These are phyloP conservation scores for Suhomyces kilbournensis DNA, from an alignment of 805 yeast genomes.

Conservation along the genomic window DNA sequence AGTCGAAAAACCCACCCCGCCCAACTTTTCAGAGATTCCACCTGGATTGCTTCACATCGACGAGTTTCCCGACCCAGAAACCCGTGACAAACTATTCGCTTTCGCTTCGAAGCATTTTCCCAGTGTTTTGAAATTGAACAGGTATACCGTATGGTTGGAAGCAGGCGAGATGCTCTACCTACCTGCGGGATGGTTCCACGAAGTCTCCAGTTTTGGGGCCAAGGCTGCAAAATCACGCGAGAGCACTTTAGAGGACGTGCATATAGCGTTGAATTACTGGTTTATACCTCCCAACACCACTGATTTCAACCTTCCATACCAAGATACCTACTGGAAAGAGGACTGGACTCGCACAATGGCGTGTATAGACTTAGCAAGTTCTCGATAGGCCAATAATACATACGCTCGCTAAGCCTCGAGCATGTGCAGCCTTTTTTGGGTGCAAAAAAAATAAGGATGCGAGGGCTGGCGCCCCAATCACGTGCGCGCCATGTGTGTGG, in stretches of 20 bases:
- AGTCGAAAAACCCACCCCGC: conserved; percentile 49
- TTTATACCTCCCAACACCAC: conserved; percentile 58
- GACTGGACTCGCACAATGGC: conserved; percentile 47
- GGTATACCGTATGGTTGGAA: conserved; percentile 45
- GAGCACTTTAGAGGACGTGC: conserved; percentile 29
- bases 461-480: background rate
- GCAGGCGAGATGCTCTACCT: conserved; percentile 68
- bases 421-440: background rate
- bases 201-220: conserved; percentile 62
- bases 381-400: background rate
- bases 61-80: conserved; percentile 37
- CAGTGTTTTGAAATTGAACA: conserved; percentile 39
- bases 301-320: conserved; percentile 33
- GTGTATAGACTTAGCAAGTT: conserved; percentile 15
- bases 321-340: conserved; percentile 51
- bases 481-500: background rate
- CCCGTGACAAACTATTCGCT: conserved; percentile 24
- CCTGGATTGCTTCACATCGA: conserved; percentile 61
- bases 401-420: background rate
- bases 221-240: conserved; percentile 8
- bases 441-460: background rate
- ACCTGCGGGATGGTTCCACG: conserved; percentile 84
- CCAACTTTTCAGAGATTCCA: conserved; percentile 64
- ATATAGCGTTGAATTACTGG: conserved; percentile 74
- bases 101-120: conserved; percentile 49